A percentile compares a stretch with the other conserved stretches of the same genome.
phyloP scores from a whole-genome alignment of 2,329 filamentous ascomycete species.

The Metarhizium brunneum region DNA sequence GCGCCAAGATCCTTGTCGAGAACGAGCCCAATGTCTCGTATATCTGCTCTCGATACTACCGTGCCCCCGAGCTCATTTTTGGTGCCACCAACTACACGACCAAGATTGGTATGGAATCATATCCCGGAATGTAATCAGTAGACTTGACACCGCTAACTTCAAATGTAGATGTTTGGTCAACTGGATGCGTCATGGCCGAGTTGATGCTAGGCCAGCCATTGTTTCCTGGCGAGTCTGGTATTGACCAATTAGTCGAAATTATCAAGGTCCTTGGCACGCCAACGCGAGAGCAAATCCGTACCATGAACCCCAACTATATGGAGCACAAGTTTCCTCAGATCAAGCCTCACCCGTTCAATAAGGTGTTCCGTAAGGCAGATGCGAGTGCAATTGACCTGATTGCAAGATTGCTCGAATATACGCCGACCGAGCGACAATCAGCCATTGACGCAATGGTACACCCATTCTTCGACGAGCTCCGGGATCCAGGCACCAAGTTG shows the following conservation, averaged over 20 bases:
- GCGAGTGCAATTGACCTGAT: conserved; percentile 90
- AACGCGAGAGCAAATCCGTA: conserved; percentile 94
- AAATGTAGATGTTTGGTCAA: conserved; percentile 93
- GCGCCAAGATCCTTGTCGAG: conserved; percentile 95
- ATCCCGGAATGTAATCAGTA: neutral
- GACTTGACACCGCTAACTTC: conserved; percentile 9
- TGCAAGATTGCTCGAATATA: conserved; percentile 89
- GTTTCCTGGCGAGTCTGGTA: conserved; percentile 96
- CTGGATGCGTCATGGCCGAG: conserved; percentile 98
- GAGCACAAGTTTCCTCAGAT: conserved; percentile 99
- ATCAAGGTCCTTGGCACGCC: conserved; percentile 98
- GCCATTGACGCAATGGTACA: conserved; percentile 97
- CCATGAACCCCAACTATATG: conserved; percentile 99
- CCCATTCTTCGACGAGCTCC: conserved; percentile 95
- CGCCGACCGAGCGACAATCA: conserved; percentile 86
- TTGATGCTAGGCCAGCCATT: conserved; percentile 96
- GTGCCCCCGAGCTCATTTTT: conserved; percentile 95
- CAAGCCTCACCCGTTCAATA: conserved; percentile 98
- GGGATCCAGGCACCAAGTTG: conserved; percentile 81
- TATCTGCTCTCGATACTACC: conserved; percentile 98
- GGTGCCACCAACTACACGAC: conserved; percentile 99
- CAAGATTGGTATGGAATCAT: conserved; percentile 74
- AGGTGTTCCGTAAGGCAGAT: conserved; percentile 97
- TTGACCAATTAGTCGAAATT: conserved; percentile 97
- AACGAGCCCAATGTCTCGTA: conserved; percentile 99